phyloP scores from a whole-genome alignment of 108 stramenopile species.

The Schizochytrium sp. region DNA sequence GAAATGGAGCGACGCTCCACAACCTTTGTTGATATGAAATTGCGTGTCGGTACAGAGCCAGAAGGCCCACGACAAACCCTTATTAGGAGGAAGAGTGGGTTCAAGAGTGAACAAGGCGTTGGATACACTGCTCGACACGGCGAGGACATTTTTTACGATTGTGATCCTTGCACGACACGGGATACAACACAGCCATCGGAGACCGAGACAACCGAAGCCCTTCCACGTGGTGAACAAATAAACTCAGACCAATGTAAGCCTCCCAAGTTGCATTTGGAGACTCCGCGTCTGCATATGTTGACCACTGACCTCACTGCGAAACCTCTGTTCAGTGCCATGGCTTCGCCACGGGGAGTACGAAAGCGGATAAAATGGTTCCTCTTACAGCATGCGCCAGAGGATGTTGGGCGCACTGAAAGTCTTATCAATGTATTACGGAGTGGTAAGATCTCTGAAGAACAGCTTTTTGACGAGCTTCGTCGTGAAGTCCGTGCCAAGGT shows the following conservation, averaged over 20 bases:
- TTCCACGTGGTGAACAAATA: no score
- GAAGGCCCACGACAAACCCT: no score
- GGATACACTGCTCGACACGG: no score
- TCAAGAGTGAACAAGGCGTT: no score
- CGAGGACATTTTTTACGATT: no score
- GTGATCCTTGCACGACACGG: no score
- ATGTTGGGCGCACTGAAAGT: neutral
- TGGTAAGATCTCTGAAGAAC: conserved; percentile 31
- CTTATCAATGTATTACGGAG: neutral
- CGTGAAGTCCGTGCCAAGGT: neutral
- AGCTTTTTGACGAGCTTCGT: conserved; percentile 41
- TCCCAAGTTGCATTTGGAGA: neutral
- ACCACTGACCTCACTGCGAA: neutral
- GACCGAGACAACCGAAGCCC: no score
- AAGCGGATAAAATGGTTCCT: conserved; percentile 29
- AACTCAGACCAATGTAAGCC: neutral
- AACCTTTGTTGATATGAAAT: no score
- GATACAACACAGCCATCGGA: no score
- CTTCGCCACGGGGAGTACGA: neutral
- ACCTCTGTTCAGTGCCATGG: conserved; percentile 10
- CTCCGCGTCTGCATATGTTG: neutral
- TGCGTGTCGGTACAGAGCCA: no score
- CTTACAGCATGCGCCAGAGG: neutral
- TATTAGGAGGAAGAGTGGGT: no score
- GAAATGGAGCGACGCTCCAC: no score